These are phyloP conservation scores for Gnetum montanum DNA, from an alignment of 75 land plant genomes.

Conservation along the genomic window DNA sequence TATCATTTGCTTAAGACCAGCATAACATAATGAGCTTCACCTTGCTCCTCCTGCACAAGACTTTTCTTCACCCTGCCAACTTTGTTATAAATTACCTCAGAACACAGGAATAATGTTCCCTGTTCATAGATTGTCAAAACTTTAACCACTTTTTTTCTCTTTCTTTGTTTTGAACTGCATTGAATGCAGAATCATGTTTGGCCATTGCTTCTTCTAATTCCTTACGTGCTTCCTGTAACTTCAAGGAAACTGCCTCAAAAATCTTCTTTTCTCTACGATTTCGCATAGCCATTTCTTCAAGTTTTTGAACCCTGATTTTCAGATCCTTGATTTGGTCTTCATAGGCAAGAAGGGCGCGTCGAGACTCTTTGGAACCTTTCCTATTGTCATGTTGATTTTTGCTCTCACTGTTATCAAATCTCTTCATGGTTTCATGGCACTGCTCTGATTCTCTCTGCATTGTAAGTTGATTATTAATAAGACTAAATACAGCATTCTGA, in stretches of 20 bases:
- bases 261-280: conserved; percentile 87
- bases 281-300: conserved; percentile 81
- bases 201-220: conserved; percentile 61
- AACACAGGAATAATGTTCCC: too few relatives aligned
- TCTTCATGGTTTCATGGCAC: conserved; percentile 4
- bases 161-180: conserved; percentile 72
- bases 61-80: too few relatives aligned
- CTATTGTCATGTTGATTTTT: conserved; percentile 10
- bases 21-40: too few relatives aligned
- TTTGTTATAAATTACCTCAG: too few relatives aligned
- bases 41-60: too few relatives aligned
- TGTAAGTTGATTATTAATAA: conserved; percentile 84
- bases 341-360: conserved; percentile 52
- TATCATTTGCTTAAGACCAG: too few relatives aligned
- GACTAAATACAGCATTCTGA: conserved; percentile 64
- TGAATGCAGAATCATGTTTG: conserved; percentile 57
- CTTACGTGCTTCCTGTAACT: conserved; percentile 51
- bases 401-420: background rate
- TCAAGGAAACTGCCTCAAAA: conserved; percentile 71
- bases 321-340: conserved; percentile 78
- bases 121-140: conserved; percentile 38
- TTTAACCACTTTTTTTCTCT: conserved; percentile 84
- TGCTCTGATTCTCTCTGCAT: conserved; percentile 20
- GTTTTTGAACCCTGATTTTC: conserved; percentile 44
- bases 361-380: conserved; percentile 21